Evolutionary conservation across 352 stramenopile genomes (phyloP), one percentile per base, ranked within the genome.

Genomic region (Globisporangium middletonii): DNA sequence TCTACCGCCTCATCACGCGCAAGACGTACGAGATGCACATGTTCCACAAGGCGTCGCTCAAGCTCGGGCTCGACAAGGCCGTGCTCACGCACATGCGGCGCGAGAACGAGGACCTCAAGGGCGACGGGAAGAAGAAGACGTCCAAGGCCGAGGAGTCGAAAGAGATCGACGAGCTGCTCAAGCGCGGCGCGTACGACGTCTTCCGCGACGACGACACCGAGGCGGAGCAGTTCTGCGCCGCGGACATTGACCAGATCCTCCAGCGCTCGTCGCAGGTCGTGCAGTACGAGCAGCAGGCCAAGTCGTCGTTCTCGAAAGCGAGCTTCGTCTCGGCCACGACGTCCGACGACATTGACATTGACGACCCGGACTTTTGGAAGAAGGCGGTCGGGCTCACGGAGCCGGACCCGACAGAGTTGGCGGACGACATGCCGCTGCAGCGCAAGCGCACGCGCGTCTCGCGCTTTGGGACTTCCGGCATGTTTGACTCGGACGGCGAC

Each of bases 281-380:
- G 41, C 80, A 95, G 69, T 95, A 95, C 61, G 74, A 87, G 45
- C 72, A 92, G 53, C 75, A 96, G 54, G 83, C 83, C 0, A 76
- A 92, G 38, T 92, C 81, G 3, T 90, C 83, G 5, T 97, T 98
- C 60, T 96, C 86, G 8, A 97, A 96, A 63, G 92, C 92, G 23
- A 96, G 86, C 70, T 98, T 98, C 60, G 88, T 97, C 30, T 92
- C 88, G 2, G 82, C 86, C 0, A 92, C 75, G 16, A 96, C 77
- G 2, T 91, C 80, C 0, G 83, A 98, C 60, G 92, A 98, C 61
- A 85, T 99, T n/a, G 93, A 99, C 67, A 87, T 99, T 18, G 92
- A 99, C 58, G 98, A 99, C 69, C 98, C 98, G 2, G 80, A 98
- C 55, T 99, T 99, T 59, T 99, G 98, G 98, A 98, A 98, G 59